These are phyloP conservation scores for Alternaria gansuensis DNA, from an alignment of 2,329 filamentous ascomycete genomes.

Conservation along the genomic window DNA sequence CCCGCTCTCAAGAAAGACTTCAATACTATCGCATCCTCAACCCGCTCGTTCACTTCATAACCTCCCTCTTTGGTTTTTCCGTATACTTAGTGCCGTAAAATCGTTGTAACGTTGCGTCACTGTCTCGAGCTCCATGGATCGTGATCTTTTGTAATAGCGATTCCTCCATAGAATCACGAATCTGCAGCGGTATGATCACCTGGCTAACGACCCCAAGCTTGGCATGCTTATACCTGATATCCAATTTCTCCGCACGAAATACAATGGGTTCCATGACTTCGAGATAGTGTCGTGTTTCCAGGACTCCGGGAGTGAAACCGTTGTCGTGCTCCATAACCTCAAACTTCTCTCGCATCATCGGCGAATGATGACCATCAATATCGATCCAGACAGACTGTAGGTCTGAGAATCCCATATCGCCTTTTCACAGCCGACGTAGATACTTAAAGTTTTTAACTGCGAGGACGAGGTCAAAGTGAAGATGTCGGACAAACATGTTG, in stretches of 20 bases:
- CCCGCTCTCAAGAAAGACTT: no score
- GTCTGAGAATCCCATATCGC: no score
- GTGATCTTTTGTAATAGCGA: background rate
- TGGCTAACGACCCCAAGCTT: background rate
- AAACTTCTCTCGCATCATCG: no score
- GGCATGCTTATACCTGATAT: background rate
- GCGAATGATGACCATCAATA: no score
- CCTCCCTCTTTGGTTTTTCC: background rate
- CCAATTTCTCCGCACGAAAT: background rate
- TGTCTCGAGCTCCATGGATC: background rate
- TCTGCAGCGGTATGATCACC: background rate
- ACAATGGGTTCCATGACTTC: background rate
- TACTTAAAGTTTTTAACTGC: no score
- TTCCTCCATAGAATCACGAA: background rate
- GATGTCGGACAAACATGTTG: background rate
- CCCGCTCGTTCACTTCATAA: background rate
- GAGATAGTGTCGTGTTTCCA: background rate
- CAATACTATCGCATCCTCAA: no score
- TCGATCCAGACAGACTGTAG: no score
- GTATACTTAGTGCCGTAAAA: background rate
- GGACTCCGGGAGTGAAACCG: background rate
- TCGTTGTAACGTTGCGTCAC: background rate
- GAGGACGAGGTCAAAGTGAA: no score
- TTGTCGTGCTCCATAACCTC: background rate
- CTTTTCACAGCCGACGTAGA: no score